Percentiles rank a stretch among this genome's conserved stretches.
These are phyloP conservation scores for Tolypocladium inflatum DNA, from an alignment of 2,329 filamentous ascomycete genomes.

Conservation along the genomic window DNA sequence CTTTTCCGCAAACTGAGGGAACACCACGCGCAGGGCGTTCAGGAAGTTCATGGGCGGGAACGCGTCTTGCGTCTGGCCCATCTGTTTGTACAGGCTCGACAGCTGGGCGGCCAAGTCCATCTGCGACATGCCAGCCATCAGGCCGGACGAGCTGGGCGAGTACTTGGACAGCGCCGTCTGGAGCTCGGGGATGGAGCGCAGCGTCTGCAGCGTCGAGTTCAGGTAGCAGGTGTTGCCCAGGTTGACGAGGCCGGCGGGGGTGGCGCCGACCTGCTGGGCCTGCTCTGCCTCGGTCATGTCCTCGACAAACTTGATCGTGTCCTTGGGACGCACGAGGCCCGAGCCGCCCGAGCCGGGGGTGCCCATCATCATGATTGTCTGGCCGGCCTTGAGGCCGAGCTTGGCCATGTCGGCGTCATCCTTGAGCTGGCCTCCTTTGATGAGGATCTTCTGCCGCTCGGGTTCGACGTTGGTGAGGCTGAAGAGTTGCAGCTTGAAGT, in stretches of 20 bases:
- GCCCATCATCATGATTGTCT: slow-evolving; percentile 94
- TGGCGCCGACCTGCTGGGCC: slow-evolving; percentile 73
- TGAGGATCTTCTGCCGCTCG: slow-evolving; percentile 88
- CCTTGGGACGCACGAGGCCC: slow-evolving; percentile 61
- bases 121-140: slow-evolving; percentile 38
- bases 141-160: slow-evolving; percentile 15
- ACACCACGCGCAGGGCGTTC: slow-evolving; percentile 65
- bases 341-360: slow-evolving; percentile 61
- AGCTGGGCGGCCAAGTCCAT: slow-evolving; percentile 69
- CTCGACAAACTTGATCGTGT: slow-evolving; percentile 81
- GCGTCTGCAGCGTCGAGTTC: slow-evolving; percentile 90
- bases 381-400: slow-evolving; percentile 75
- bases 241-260: slow-evolving; percentile 80
- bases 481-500: slow-evolving; percentile 92
- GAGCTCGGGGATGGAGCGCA: slow-evolving; percentile 83
- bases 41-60: slow-evolving; percentile 79
- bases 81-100: slow-evolving; percentile 75
- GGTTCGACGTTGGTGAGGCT: slow-evolving; percentile 94
- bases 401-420: slow-evolving; percentile 83
- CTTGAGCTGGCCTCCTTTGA: slow-evolving; percentile 92
- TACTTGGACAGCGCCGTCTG: slow-evolving; percentile 66
- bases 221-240: slow-evolving; percentile 97
- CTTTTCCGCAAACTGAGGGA: slow-evolving; percentile 88
- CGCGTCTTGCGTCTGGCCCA: slow-evolving; percentile 83
- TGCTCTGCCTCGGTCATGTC: slow-evolving; percentile 96